Percentiles rank a stretch among this genome's conserved stretches.
phyloP scores from a whole-genome alignment of 148 eudicot genomes.

The Nepenthes gracilis region DNA sequence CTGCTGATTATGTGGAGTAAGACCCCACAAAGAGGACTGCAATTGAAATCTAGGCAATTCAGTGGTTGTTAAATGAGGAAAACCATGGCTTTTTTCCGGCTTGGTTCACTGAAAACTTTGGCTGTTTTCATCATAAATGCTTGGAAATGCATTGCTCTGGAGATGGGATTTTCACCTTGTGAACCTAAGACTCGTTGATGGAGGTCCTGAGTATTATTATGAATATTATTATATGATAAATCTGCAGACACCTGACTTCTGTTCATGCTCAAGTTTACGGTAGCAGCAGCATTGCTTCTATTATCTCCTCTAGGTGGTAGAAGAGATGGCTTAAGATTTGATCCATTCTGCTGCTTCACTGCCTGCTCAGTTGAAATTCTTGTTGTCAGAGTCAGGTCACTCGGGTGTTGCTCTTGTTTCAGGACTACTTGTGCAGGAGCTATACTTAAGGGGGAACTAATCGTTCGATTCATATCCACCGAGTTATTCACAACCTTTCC shows the following conservation, averaged over 20 bases:
- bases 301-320: conserved; percentile 36
- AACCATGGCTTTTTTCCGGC: no score
- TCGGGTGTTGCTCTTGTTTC: conserved; percentile 51
- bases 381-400: conserved; percentile 83
- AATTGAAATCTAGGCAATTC: conserved; percentile 63
- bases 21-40: conserved; percentile 50
- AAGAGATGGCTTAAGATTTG: conserved; percentile 18
- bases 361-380: conserved; percentile 27
- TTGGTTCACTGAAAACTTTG: conserved; percentile 3
- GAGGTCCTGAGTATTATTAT: conserved; percentile 20
- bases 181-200: conserved; percentile 48
- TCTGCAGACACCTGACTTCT: conserved; percentile 43
- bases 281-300: conserved; percentile 46
- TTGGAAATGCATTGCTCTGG: conserved; percentile 29
- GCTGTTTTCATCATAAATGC: conserved; percentile 36
- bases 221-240: conserved; percentile 15
- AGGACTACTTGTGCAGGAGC: background rate
- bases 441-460: background rate
- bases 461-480: conserved; percentile 22
- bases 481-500: conserved; percentile 22
- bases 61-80: conserved; percentile 36
- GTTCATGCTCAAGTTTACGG: conserved; percentile 25
- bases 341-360: conserved; percentile 44
- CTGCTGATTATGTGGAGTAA: conserved; percentile 37
- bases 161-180: conserved; percentile 28